phyloP scores from a whole-genome alignment of 2,329 filamentous ascomycete species.

The Colletotrichum falcatum region DNA sequence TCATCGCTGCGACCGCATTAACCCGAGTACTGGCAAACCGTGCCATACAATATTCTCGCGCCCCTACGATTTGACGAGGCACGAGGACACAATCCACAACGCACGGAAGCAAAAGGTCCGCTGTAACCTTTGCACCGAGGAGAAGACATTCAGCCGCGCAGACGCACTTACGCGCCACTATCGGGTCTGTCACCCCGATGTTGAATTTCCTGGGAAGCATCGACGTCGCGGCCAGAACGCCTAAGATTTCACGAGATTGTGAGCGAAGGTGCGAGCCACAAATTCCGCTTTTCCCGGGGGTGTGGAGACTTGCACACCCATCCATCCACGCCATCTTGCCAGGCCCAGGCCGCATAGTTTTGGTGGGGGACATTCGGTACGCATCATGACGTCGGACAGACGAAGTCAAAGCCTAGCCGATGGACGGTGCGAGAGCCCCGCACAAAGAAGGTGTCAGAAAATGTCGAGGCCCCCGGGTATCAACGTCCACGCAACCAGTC shows the following conservation, averaged over 20 bases:
- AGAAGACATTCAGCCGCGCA: constrained; percentile 96
- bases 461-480: not conserved
- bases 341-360: not conserved
- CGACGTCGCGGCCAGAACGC: constrained; percentile 46
- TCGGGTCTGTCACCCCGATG: constrained; percentile 91
- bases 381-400: not conserved
- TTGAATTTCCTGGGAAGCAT: constrained; percentile 80
- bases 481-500: not conserved
- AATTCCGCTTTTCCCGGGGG: not conserved
- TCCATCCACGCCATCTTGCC: not conserved
- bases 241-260: not conserved
- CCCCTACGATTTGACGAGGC: constrained; percentile 94
- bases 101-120: constrained; percentile 93
- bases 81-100: constrained; percentile 98
- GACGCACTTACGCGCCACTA: constrained; percentile 96
- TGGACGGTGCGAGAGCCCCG: not conserved
- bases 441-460: constrained; percentile 1
- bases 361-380: not conserved
- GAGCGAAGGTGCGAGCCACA: not conserved
- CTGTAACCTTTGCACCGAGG: constrained; percentile 92
- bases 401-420: not conserved
- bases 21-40: constrained; percentile 93
- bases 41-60: constrained; percentile 95
- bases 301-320: no score
- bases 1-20: constrained; percentile 92